Evolutionary conservation across 2,329 filamentous ascomycete species (phyloP).

Genomic region (Elsinoe ampelina): DNA sequence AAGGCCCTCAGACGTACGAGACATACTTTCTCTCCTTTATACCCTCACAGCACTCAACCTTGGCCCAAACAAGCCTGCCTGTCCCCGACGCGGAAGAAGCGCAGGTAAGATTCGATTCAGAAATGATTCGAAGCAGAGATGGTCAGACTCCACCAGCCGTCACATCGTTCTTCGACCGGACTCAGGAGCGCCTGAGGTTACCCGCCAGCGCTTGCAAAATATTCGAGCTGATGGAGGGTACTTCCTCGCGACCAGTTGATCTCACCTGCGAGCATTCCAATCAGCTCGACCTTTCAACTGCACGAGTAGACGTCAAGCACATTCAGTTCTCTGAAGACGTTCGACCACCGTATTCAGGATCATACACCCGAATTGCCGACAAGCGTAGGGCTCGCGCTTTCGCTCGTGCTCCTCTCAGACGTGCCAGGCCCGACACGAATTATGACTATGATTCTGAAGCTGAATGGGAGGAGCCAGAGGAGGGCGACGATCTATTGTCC

Average conservation of each 20-base stretch:
- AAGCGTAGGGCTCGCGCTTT: constrained; percentile 35
- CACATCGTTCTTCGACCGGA: neutral
- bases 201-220: constrained; percentile 19
- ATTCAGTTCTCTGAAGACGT: constrained; percentile 54
- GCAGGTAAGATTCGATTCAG: neutral
- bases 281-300: constrained; percentile 38
- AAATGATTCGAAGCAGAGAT: neutral
- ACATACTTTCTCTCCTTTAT: constrained; percentile 75
- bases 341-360: constrained; percentile 61
- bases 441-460: constrained; percentile 81
- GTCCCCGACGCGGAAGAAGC: neutral
- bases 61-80: constrained; percentile 44
- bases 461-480: constrained; percentile 73
- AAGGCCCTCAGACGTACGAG: constrained; percentile 36
- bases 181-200: neutral
- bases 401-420: constrained; percentile 46
- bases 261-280: constrained; percentile 28
- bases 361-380: constrained; percentile 53
- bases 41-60: constrained; percentile 59
- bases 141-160: neutral
- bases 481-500: constrained; percentile 57
- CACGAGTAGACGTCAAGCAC: constrained; percentile 53
- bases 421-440: constrained; percentile 53
- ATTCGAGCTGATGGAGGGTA: constrained; percentile 37
- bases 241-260: constrained; percentile 33